Base-by-base conservation (phyloP, 805 yeast species). In the Vanderwaltozyma verrucispora region DNA sequence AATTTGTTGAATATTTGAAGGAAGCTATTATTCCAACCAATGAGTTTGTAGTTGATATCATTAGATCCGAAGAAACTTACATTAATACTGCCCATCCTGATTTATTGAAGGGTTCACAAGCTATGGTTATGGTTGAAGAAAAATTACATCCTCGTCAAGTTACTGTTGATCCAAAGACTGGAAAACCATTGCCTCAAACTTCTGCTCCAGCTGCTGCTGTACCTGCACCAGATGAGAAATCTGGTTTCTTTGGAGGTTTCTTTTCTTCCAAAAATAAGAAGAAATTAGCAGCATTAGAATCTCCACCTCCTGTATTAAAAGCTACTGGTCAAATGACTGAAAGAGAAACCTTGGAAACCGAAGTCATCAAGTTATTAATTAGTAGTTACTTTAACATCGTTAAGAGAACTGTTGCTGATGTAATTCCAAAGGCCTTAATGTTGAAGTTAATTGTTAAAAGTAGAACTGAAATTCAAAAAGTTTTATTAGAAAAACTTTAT, bases 31-130 rank as follows among this genome's bases (percentile, higher is more conserved):
- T 75, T 16, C 97, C 98, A 43, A 86, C 98, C 17, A 86, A 80
- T 56, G 72, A 72, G 37, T 84, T 92, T 53, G 95, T 88, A 29
- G 62, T 69, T 25, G 96, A 92, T 59, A 71, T 92, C 41, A 86
- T 92, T 49, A 67, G 63, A 41, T 69, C 95, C 42, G 98, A 92
- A 63, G 89, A 88, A 54, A 80, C 95, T 3, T 92, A 92, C 62
- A 87, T 92, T 50, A 92, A 92, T 63, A 92, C 98, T 4, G 97
- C 95, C 2, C 98, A 92, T 57, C 96, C 97, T 4, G 97, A 92
- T 59, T 75, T 92, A 54, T 71, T 92, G 50, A 88, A 84, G 59
- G 98, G 98, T 33, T 80, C 94, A 25, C 88, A 82, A 54, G 97
- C 97, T 5, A 81, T 89, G 92, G 77, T 83, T 4, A 78, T 86